A percentile compares a stretch with the other conserved stretches of the same genome.
These are phyloP conservation scores for Diaporthe velutina DNA, from an alignment of 2,329 filamentous ascomycete species.

Conservation along the genomic window DNA sequence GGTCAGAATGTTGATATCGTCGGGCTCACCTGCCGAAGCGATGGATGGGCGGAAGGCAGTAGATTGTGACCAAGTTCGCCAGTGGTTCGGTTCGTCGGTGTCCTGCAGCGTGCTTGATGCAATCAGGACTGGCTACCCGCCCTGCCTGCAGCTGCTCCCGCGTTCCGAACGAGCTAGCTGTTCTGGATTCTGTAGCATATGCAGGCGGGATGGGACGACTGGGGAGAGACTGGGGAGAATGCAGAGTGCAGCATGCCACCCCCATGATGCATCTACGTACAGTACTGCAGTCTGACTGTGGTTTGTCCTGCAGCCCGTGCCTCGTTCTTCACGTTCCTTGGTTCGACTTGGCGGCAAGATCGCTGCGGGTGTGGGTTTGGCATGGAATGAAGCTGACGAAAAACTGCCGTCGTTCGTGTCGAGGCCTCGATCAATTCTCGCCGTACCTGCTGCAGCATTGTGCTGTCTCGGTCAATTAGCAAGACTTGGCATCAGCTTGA, in stretches of 20 bases:
- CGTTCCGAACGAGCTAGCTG: slow-evolving; percentile 10
- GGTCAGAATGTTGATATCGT: slow-evolving; percentile 21
- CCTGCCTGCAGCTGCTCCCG: slow-evolving; percentile 20
- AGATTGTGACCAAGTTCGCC: slow-evolving; percentile 17
- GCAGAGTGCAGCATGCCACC: slow-evolving; percentile 20
- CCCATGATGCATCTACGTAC: background rate
- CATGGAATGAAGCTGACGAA: background rate
- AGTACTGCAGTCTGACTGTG: background rate
- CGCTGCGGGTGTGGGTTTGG: background rate
- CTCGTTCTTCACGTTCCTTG: slow-evolving; percentile 22
- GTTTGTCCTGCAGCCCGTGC: slow-evolving; percentile 13
- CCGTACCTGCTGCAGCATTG: background rate
- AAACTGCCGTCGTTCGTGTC: background rate
- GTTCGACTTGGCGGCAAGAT: slow-evolving; percentile 18
- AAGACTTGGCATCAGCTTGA: slow-evolving; percentile 4
- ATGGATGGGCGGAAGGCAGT: slow-evolving; percentile 24
- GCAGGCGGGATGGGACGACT: background rate
- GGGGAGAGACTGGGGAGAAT: background rate
- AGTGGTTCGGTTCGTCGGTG: slow-evolving; percentile 21
- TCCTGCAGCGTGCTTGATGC: slow-evolving; percentile 29
- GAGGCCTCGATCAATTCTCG: background rate
- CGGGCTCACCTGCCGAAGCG: slow-evolving; percentile 37
- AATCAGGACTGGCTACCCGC: slow-evolving; percentile 18
- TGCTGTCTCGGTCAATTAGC: background rate
- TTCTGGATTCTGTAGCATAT: slow-evolving; percentile 6